A percentile compares a stretch with the other conserved stretches of the same genome.
Evolutionary conservation across 352 stramenopile species (phyloP).

Genomic region (Phytopythium sindhum): DNA sequence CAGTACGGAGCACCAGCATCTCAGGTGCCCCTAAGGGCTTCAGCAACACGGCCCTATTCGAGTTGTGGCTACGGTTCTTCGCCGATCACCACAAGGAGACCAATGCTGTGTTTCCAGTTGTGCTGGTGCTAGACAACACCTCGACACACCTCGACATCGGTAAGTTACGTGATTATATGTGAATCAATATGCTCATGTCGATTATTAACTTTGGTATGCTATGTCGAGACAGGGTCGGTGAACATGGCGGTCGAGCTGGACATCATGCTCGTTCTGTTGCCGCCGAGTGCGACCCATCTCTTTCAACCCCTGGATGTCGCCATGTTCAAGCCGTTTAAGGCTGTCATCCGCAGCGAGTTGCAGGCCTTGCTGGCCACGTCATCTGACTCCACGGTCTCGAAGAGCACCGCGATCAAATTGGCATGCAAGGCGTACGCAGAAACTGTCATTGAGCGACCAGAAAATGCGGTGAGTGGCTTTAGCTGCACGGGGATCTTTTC

Average conservation of each 20-base stretch:
- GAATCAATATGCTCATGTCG: not conserved
- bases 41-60: conserved; percentile 11
- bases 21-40: conserved; percentile 12
- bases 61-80: conserved; percentile 8
- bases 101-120: not conserved
- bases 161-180: too few species aligned
- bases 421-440: not conserved
- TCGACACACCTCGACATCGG: conserved; percentile 11
- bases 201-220: not conserved
- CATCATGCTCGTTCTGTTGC: not conserved
- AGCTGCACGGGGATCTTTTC: not conserved
- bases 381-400: not conserved
- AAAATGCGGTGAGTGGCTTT: not conserved
- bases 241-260: not conserved
- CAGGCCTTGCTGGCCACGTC: not conserved
- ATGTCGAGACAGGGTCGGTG: not conserved
- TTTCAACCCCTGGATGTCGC: conserved; percentile 10
- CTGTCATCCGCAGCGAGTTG: not conserved
- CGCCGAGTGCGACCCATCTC: conserved; percentile 3
- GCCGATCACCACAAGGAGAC: not conserved
- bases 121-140: conserved; percentile 12
- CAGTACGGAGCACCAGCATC: not conserved
- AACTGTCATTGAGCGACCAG: not conserved
- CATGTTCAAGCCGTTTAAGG: conserved; percentile 10
- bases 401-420: not conserved